Conservation (phyloP, 2,329 filamentous ascomycete species). For the Sporothrix brasiliensis region DNA sequence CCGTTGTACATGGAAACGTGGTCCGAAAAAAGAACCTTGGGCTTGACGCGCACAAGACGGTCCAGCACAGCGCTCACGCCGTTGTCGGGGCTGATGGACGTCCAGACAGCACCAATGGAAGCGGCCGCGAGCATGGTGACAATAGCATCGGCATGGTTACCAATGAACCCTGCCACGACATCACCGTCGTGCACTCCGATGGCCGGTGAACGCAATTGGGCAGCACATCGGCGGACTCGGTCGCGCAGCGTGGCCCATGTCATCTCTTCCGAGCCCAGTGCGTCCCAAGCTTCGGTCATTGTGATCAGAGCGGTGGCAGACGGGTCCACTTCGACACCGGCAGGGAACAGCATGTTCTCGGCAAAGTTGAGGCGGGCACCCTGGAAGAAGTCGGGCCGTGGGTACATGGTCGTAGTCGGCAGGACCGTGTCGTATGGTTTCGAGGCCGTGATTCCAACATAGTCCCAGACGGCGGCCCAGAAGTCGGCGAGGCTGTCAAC, state of each 20-base stretch:
- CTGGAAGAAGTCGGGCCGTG: slow-evolving; percentile 82
- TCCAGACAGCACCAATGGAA: slow-evolving; percentile 87
- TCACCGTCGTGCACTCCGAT: slow-evolving; percentile 62
- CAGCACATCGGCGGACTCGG: slow-evolving; percentile 72
- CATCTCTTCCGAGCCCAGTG: slow-evolving; percentile 46
- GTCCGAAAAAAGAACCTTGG: slow-evolving; percentile 80
- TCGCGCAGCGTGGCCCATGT: slow-evolving; percentile 83
- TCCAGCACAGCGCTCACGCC: slow-evolving; percentile 91
- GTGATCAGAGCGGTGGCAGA: slow-evolving; percentile 73
- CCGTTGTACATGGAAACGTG: slow-evolving; percentile 91
- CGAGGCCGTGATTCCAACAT: slow-evolving; percentile 73
- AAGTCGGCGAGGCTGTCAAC: slow-evolving; percentile 73
- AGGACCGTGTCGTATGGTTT: slow-evolving; percentile 69
- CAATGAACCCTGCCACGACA: slow-evolving; percentile 74
- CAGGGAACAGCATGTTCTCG: slow-evolving; percentile 87
- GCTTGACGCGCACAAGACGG: slow-evolving; percentile 80
- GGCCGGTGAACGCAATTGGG: slow-evolving; percentile 61
- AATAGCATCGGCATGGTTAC: slow-evolving; percentile 84
- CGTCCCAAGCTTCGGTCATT: slow-evolving; percentile 71
- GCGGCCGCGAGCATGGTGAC: slow-evolving; percentile 85
- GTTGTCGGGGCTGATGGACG: slow-evolving; percentile 87
- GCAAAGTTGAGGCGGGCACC: slow-evolving; percentile 86
- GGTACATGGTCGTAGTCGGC: slow-evolving; percentile 72
- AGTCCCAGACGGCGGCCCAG: slow-evolving; percentile 85
- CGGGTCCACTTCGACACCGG: slow-evolving; percentile 56